These are phyloP conservation scores for Lachancea waltii DNA, from an alignment of 805 yeast genomes.

Conservation along the genomic window DNA sequence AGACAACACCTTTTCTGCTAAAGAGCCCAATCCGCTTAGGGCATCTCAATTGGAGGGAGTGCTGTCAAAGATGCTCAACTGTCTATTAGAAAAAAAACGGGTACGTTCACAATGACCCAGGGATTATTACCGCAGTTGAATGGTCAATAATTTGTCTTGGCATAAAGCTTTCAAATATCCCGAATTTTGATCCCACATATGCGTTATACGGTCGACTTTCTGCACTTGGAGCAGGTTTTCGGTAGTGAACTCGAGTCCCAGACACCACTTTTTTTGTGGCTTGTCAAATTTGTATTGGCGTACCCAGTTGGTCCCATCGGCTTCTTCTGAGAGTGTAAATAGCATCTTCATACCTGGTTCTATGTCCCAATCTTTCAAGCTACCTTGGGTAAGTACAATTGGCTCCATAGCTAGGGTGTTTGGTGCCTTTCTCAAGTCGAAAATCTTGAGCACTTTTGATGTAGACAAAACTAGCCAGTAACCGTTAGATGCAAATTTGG, in stretches of 20 bases:
- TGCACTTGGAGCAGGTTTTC: neutral
- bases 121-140: neutral
- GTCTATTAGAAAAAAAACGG: no score
- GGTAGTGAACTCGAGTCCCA: neutral
- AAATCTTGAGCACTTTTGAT: constrained; percentile 13
- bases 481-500: constrained; percentile 27
- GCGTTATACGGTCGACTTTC: neutral
- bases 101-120: no score
- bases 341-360: constrained; percentile 9
- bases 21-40: no score
- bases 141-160: neutral
- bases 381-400: constrained; percentile 3
- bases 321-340: constrained; percentile 1
- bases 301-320: neutral
- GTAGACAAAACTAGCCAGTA: constrained; percentile 28
- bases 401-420: constrained; percentile 20
- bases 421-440: constrained; percentile 24
- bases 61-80: no score
- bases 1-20: no score
- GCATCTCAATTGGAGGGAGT: no score
- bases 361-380: constrained; percentile 4
- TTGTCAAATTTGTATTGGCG: neutral
- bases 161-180: neutral
- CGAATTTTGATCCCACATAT: constrained; percentile 2
- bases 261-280: constrained; percentile 5